These are phyloP conservation scores for Sporisorium sorghi DNA, from an alignment of 1,284 basidiomycete species.

Conservation along the genomic window DNA sequence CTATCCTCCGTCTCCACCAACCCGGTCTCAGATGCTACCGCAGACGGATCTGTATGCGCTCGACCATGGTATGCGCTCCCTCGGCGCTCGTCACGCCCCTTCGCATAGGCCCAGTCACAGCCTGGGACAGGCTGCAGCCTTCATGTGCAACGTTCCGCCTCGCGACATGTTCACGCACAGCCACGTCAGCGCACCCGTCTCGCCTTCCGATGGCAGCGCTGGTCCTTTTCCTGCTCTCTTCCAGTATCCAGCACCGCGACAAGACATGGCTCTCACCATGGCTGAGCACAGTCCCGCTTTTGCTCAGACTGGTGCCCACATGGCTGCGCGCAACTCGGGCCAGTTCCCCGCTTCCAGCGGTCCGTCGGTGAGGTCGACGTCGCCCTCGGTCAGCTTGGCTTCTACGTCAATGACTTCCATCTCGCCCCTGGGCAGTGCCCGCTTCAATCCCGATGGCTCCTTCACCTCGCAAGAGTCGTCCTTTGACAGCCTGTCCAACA, in stretches of 20 bases:
- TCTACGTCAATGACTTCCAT: constrained; percentile 52
- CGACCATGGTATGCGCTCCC: not conserved
- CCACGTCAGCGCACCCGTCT: constrained; percentile 44
- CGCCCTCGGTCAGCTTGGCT: constrained; percentile 45
- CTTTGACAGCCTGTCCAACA: constrained; percentile 48
- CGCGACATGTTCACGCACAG: constrained; percentile 16
- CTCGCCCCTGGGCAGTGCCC: constrained; percentile 41
- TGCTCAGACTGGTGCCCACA: constrained; percentile 10
- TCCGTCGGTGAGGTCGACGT: constrained; percentile 35
- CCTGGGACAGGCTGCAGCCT: constrained; percentile 41
- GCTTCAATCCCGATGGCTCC: constrained; percentile 43
- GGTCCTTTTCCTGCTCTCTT: constrained; percentile 15
- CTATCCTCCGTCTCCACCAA: constrained; percentile 33
- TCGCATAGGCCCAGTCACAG: constrained; percentile 49
- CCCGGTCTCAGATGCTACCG: constrained; percentile 14
- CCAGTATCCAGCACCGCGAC: constrained; percentile 19
- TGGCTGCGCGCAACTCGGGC: not conserved
- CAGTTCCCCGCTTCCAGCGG: constrained; percentile 20
- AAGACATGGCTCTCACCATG: constrained; percentile 10
- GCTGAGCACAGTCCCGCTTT: constrained; percentile 20
- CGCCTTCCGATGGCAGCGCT: constrained; percentile 28
- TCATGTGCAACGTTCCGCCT: constrained; percentile 22
- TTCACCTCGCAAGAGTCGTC: constrained; percentile 51
- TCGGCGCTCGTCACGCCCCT: constrained; percentile 15
- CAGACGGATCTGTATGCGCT: constrained; percentile 13